These are phyloP conservation scores for Spathaspora sp. DNA, from an alignment of 805 yeast genomes.

Conservation along the genomic window DNA sequence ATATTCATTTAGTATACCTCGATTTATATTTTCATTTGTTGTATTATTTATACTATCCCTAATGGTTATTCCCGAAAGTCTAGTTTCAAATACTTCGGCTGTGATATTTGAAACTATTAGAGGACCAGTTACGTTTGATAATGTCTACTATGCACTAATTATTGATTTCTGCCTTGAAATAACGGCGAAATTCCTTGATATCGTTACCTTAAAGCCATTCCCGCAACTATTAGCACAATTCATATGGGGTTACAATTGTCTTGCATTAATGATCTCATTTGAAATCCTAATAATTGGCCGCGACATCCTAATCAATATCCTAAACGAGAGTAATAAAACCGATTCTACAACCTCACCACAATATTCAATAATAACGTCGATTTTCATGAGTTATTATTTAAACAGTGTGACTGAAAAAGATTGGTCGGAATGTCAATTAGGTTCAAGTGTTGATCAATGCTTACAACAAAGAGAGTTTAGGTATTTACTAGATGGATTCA, in stretches of 20 bases:
- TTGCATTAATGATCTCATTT: constrained; percentile 12
- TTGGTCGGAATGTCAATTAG: background rate
- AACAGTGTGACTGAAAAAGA: background rate
- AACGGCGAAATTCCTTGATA: constrained; percentile 8
- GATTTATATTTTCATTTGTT: background rate
- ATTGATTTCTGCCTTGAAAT: constrained; percentile 11
- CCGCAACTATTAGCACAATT: constrained; percentile 14
- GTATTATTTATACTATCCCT: background rate
- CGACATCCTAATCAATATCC: constrained; percentile 19
- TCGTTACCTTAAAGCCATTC: constrained; percentile 1
- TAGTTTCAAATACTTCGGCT: constrained; percentile 20
- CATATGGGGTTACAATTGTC: constrained; percentile 20
- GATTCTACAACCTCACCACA: background rate
- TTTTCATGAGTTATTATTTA: background rate
- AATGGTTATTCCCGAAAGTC: constrained; percentile 8
- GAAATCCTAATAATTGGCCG: constrained; percentile 12
- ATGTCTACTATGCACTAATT: constrained; percentile 16
- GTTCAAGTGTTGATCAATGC: background rate
- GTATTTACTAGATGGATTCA: background rate
- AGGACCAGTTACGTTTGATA: constrained; percentile 20
- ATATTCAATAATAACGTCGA: constrained; percentile 1
- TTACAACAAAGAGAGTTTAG: background rate
- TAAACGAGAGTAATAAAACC: constrained; percentile 2
- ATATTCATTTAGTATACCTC: background rate
- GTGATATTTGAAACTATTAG: constrained; percentile 7